These are phyloP conservation scores for Cryptococcus sp. DNA, from an alignment of 1,284 basidiomycete species.

Conservation along the genomic window DNA sequence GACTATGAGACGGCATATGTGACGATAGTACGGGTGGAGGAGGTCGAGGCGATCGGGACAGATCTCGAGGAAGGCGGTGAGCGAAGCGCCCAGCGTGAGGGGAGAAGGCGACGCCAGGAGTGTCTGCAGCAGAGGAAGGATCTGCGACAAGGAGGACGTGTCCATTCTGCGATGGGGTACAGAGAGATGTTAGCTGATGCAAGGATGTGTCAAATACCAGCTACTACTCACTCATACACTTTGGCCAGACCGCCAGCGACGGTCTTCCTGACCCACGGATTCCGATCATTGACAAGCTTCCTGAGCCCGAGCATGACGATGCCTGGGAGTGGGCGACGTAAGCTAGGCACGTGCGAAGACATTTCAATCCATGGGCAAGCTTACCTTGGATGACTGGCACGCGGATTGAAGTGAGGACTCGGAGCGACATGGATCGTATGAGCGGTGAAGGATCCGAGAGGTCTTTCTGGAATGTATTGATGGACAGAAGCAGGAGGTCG, in stretches of 20 bases:
- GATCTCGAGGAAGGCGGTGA: constrained; percentile 79
- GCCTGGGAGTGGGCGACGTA: constrained; percentile 39
- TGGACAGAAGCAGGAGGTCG: constrained; percentile 90
- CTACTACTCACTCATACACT: constrained; percentile 68
- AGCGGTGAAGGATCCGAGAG: constrained; percentile 87
- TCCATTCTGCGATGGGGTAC: constrained; percentile 64
- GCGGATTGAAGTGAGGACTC: constrained; percentile 89
- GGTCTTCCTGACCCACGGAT: constrained; percentile 90
- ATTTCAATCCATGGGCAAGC: too few species aligned
- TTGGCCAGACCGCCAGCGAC: constrained; percentile 88
- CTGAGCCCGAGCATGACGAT: constrained; percentile 86
- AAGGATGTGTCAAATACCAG: neutral
- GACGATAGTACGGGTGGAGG: constrained; percentile 83
- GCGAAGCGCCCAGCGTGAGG: constrained; percentile 81
- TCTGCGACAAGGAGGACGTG: constrained; percentile 65
- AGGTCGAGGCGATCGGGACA: constrained; percentile 83
- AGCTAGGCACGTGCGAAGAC: neutral
- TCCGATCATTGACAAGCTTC: constrained; percentile 85
- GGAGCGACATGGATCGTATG: constrained; percentile 88
- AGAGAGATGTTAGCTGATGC: neutral
- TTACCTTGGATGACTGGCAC: constrained; percentile 74
- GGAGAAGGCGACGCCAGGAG: constrained; percentile 82
- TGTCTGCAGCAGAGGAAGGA: constrained; percentile 72
- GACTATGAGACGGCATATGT: constrained; percentile 76
- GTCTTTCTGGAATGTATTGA: constrained; percentile 99